These are phyloP conservation scores for Sicyos baderoa DNA, from an alignment of 306 rosid species.

Conservation along the genomic window DNA sequence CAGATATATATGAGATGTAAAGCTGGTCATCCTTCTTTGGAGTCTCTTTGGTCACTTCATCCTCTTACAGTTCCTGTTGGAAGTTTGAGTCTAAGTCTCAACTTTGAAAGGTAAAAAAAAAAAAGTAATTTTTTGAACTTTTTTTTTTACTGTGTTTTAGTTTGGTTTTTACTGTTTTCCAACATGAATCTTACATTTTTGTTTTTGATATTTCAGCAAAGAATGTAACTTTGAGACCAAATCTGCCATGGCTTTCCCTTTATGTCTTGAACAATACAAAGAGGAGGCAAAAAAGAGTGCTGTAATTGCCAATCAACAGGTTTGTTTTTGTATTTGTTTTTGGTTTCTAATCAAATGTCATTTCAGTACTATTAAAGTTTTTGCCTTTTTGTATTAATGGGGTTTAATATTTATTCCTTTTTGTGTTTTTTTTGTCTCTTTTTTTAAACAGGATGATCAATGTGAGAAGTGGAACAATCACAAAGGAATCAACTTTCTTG, in stretches of 20 bases:
- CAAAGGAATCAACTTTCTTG: constrained; percentile 17
- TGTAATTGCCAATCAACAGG: background rate
- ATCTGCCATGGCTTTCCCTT: constrained; percentile 42
- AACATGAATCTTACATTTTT: background rate
- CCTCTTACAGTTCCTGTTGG: constrained; percentile 68
- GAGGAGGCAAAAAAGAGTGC: constrained; percentile 35
- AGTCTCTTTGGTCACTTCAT: constrained; percentile 74
- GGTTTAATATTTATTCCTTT: background rate
- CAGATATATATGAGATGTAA: constrained; percentile 62
- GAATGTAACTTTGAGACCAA: constrained; percentile 18
- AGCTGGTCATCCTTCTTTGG: constrained; percentile 57
- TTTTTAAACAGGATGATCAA: background rate
- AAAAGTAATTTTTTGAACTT: background rate
- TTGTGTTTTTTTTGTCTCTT: background rate
- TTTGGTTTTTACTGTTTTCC: background rate
- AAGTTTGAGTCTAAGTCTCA: constrained; percentile 61
- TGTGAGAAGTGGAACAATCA: background rate
- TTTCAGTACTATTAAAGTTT: background rate
- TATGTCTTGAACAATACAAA: constrained; percentile 63
- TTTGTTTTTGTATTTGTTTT: background rate
- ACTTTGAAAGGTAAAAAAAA: constrained; percentile 47
- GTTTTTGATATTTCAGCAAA: constrained; percentile 20
- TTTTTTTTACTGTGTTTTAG: background rate
- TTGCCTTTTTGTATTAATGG: background rate
- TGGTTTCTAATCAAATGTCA: background rate